A percentile compares a stretch with the other conserved stretches of the same genome.
phyloP scores from a whole-genome alignment of 2,329 filamentous ascomycete species.

The Fusarium secorum region DNA sequence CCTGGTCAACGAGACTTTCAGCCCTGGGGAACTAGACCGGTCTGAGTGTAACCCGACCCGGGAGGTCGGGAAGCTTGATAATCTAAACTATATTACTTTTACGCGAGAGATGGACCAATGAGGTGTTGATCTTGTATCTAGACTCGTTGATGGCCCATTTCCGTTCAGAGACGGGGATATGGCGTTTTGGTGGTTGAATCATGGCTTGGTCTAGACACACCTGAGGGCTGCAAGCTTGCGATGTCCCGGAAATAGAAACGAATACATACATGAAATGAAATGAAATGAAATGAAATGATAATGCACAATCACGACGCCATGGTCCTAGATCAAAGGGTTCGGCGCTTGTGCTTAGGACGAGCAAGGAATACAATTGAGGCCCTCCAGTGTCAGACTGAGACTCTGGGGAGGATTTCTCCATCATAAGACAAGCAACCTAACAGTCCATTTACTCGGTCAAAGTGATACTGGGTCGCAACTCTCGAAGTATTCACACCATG shows the following conservation, averaged over 20 bases:
- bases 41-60: slow-evolving; percentile 22
- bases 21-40: slow-evolving; percentile 30
- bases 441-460: not conserved
- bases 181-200: slow-evolving; percentile 23
- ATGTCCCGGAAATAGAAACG: slow-evolving; percentile 4
- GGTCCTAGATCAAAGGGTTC: slow-evolving; percentile 2
- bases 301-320: not conserved
- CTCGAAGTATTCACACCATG: slow-evolving; percentile 16
- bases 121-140: not conserved
- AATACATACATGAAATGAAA: not conserved
- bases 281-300: not conserved
- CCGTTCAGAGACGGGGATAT: slow-evolving; percentile 21
- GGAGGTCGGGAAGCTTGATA: slow-evolving; percentile 6
- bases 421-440: slow-evolving; percentile 8
- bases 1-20: slow-evolving; percentile 27
- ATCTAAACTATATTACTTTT: slow-evolving; percentile 1
- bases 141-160: not conserved
- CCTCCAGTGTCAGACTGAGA: not conserved
- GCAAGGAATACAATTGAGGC: not conserved
- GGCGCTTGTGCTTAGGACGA: not conserved
- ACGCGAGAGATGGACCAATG: slow-evolving; percentile 6
- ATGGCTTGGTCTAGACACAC: slow-evolving; percentile 35
- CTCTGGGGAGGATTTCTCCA: not conserved
- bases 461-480: not conserved
- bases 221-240: not conserved